Evolutionary conservation across 1,284 basidiomycete species (phyloP).

Genomic region (Marasmius tenuissimus): DNA sequence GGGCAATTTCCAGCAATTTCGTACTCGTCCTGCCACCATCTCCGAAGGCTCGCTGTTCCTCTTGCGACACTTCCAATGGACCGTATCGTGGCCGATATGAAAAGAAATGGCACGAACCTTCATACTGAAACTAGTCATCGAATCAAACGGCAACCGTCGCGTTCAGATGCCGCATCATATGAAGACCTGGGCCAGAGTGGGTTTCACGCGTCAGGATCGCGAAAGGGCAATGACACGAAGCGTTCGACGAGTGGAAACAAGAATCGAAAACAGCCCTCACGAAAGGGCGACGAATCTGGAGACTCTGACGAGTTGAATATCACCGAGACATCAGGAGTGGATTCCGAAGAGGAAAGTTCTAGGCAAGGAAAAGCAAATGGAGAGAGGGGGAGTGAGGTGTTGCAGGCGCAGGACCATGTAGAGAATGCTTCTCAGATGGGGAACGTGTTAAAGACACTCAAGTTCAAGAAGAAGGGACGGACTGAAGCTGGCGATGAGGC

Average conservation of each 20-base stretch:
- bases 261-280: background rate
- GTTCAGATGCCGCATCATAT: background rate
- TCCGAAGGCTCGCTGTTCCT: constrained; percentile 6
- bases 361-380: background rate
- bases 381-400: background rate
- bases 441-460: background rate
- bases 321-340: background rate
- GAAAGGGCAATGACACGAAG: background rate
- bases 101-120: too few species aligned
- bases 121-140: too few species aligned
- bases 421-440: background rate
- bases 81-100: too few species aligned
- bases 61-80: constrained; percentile 5
- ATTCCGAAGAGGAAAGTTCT: background rate
- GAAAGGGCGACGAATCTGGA: background rate
- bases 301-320: background rate
- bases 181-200: background rate
- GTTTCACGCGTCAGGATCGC: background rate
- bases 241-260: background rate
- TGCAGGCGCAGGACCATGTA: background rate
- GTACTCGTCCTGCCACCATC: constrained; percentile 24
- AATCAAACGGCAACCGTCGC: background rate
- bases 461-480: background rate
- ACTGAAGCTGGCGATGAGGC: background rate
- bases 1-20: too few species aligned